Base-by-base conservation (phyloP, 345 rosid genomes). In the Rhodomyrtus tomentosa region DNA sequence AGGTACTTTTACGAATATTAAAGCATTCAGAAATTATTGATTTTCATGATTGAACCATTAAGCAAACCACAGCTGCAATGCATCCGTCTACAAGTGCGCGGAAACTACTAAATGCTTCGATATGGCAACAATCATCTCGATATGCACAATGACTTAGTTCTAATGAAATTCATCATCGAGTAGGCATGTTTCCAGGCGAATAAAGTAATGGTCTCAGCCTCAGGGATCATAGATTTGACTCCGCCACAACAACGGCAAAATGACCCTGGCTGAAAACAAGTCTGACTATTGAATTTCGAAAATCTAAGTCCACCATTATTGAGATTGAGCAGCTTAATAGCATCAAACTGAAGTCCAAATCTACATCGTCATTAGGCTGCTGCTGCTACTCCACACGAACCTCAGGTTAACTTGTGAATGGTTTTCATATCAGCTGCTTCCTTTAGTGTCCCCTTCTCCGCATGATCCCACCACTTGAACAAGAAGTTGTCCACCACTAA, bases 391-490 rank as follows among this genome's bases (percentile, higher is more conserved):
- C 22, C 72, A 29, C 74, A 29, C n/a, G 29, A 58, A 62, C 55
- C 81, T 88, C 55, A 94, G 27, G 82, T 85, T 84, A 94, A 88
- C 88, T 91, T 93, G 93, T 97, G 98, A 86, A 95, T 68, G 79
- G 79, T 90, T 90, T 93, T 88, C 98, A 95, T 95, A 90, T 94
- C 97, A 29, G 73, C 89, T 32, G 85, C 96, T 84, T 94, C 94
- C 84, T 84, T 79, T 48, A 97, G 91, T n/a, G 92, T 94, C 83
- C 98, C 96, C 81, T 92, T 91, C 89, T 95, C 95, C 5, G 95
- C 94, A 82, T 91, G 95, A 56, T 97, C 98, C 99, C 99, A 97
- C 99, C 98, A 95, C 81, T 92, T 92, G 89, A 95, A 92, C 94
- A 97, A 88, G 93, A 95, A 97, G 87, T 97, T 93, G 83, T 97